phyloP scores from a whole-genome alignment of 2,329 filamentous ascomycete species.

The Sporothrix dimorphospora region DNA sequence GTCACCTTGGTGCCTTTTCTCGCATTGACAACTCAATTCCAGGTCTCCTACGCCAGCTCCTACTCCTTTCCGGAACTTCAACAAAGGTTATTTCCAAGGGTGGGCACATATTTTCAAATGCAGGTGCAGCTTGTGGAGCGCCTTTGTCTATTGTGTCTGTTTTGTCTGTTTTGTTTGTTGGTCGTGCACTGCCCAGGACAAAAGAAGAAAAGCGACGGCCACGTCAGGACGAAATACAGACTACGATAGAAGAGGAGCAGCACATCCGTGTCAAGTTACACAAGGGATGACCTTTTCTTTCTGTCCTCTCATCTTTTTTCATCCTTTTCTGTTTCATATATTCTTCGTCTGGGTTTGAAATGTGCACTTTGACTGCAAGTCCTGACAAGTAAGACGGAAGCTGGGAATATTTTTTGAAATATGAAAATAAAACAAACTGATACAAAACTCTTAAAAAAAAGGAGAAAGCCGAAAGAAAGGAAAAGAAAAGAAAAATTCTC shows the following conservation, averaged over 20 bases:
- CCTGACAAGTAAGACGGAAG: too few species aligned
- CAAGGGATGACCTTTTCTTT: not conserved
- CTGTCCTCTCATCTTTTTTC: not conserved
- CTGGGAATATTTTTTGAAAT: too few species aligned
- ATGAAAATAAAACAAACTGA: too few species aligned
- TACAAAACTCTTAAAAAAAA: not conserved
- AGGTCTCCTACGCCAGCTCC: not conserved
- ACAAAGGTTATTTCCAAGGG: not conserved
- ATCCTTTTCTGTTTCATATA: not conserved
- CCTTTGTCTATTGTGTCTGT: not conserved
- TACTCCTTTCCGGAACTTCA: slow-evolving; percentile 24
- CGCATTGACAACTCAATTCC: not conserved
- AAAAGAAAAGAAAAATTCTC: too few species aligned
- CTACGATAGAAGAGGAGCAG: too few species aligned
- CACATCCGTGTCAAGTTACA: not conserved
- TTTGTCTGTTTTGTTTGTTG: not conserved
- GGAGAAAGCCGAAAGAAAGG: not conserved
- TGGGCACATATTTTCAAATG: not conserved
- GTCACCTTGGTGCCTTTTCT: not conserved
- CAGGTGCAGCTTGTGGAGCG: not conserved
- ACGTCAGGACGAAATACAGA: too few species aligned
- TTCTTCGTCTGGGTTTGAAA: not conserved
- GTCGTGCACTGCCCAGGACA: not conserved
- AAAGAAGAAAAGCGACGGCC: too few species aligned
- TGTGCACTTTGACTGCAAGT: not conserved